Percentiles rank a stretch among this genome's conserved stretches.
phyloP scores from a whole-genome alignment of 2,329 filamentous ascomycete genomes.

The Scedosporium boydii region DNA sequence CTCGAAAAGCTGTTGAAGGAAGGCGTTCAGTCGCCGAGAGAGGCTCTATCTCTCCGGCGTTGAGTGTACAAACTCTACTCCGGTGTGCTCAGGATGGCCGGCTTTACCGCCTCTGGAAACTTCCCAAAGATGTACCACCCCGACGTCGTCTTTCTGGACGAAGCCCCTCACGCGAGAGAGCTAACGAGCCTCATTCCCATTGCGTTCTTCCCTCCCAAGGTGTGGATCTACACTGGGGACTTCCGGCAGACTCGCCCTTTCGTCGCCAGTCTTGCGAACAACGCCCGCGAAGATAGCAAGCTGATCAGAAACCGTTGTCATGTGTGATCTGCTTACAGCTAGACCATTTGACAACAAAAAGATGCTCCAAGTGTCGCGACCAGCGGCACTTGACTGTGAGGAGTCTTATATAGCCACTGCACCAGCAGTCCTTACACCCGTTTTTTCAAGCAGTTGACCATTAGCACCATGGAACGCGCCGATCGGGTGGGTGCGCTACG shows the following conservation, averaged over 20 bases:
- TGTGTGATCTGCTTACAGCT: no score
- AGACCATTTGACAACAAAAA: no score
- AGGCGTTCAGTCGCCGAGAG: conserved; percentile 9
- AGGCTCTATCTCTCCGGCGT: conserved; percentile 20
- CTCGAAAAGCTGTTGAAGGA: conserved; percentile 20
- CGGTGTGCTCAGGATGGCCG: conserved; percentile 24
- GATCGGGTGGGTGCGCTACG: conserved; percentile 20
- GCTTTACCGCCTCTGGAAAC: conserved; percentile 29
- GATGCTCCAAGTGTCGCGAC: no score
- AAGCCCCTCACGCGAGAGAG: conserved; percentile 41
- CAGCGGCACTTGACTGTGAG: no score
- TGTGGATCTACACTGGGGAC: conserved; percentile 37
- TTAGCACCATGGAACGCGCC: conserved; percentile 30
- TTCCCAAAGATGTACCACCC: conserved; percentile 55
- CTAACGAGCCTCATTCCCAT: conserved; percentile 34
- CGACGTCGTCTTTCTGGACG: conserved; percentile 78
- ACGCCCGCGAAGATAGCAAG: background rate
- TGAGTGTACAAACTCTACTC: conserved; percentile 27
- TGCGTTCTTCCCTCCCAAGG: conserved; percentile 29
- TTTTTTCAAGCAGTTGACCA: conserved; percentile 20
- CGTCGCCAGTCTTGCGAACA: conserved; percentile 17
- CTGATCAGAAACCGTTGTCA: conserved; percentile 21
- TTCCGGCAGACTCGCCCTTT: conserved; percentile 34
- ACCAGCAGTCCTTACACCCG: no score
- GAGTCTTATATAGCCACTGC: no score